Percentiles rank a stretch among this genome's conserved stretches.
Conservation (phyloP, 352 stramenopile genomes). For the Pythium dissimile region DNA sequence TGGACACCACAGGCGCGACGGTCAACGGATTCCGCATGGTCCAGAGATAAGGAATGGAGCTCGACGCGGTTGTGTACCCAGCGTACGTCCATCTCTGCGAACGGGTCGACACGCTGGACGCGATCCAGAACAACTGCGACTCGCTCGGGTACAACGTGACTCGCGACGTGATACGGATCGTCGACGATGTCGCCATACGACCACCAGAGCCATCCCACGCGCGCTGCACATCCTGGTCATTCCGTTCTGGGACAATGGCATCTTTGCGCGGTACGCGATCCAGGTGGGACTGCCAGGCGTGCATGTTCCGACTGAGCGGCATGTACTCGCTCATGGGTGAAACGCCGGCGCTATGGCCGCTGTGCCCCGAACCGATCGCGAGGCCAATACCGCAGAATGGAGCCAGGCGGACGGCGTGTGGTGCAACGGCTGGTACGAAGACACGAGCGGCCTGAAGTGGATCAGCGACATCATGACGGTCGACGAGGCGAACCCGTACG, state of each 20-base stretch:
- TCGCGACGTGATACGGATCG: slow-evolving; percentile 18
- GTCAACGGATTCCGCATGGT: slow-evolving; percentile 21
- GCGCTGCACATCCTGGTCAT: slow-evolving; percentile 30
- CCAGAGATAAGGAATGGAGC: slow-evolving; percentile 2
- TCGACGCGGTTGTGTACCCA: too few species aligned
- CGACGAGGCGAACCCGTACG: not conserved
- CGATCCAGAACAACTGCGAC: slow-evolving; percentile 10
- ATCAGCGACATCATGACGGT: slow-evolving; percentile 22
- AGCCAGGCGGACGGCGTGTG: slow-evolving; percentile 19
- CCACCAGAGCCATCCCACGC: slow-evolving; percentile 5
- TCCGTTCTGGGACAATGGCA: slow-evolving; percentile 32
- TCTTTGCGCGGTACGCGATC: slow-evolving; percentile 14
- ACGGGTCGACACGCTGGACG: slow-evolving; percentile 2
- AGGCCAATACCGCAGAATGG: slow-evolving; percentile 20
- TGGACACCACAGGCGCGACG: not conserved
- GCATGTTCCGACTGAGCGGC: slow-evolving; percentile 24
- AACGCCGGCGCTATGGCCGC: not conserved
- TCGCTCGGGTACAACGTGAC: slow-evolving; percentile 24
- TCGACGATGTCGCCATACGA: slow-evolving; percentile 4
- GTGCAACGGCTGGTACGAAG: slow-evolving; percentile 37
- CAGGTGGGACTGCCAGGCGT: slow-evolving; percentile 27
- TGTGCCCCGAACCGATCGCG: slow-evolving; percentile 5
- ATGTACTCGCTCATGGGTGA: slow-evolving; percentile 1
- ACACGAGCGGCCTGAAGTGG: slow-evolving; percentile 12
- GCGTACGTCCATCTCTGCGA: too few species aligned